phyloP scores from a whole-genome alignment of 2,329 filamentous ascomycete species.

The Arachnopeziza araneosa region DNA sequence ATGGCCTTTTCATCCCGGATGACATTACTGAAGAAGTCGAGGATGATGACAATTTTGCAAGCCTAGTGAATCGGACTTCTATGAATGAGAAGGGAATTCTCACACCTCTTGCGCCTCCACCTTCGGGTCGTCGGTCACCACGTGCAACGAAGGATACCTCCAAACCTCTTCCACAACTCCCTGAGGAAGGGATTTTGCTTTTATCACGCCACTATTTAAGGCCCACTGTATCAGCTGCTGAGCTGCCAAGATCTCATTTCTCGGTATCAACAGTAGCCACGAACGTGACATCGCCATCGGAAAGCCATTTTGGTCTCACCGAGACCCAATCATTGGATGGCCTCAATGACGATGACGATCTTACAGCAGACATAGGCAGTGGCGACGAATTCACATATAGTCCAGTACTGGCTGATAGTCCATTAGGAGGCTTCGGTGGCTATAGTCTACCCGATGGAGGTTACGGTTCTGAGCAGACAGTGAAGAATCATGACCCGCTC shows the following conservation, averaged over 20 bases:
- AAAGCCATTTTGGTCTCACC: constrained; percentile 23
- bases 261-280: constrained; percentile 27
- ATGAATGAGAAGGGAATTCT: constrained; percentile 10
- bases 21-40: constrained; percentile 46
- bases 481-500: background rate
- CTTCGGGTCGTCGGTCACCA: constrained; percentile 10
- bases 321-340: constrained; percentile 1
- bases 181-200: constrained; percentile 14
- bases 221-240: constrained; percentile 10
- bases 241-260: constrained; percentile 27
- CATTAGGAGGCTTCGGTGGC: constrained; percentile 11
- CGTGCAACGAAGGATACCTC: constrained; percentile 10
- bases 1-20: constrained; percentile 38
- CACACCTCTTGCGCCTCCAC: constrained; percentile 26
- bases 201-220: constrained; percentile 17
- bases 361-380: constrained; percentile 17
- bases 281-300: constrained; percentile 20
- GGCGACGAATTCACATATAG: constrained; percentile 16
- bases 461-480: constrained; percentile 16
- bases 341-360: constrained; percentile 16
- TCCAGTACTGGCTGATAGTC: constrained; percentile 7
- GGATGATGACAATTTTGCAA: constrained; percentile 60
- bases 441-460: constrained; percentile 22
- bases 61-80: constrained; percentile 18
- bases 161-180: constrained; percentile 28